Evolutionary conservation across 352 stramenopile genomes (phyloP).

Genomic region (Pythium vanterpoolii): DNA sequence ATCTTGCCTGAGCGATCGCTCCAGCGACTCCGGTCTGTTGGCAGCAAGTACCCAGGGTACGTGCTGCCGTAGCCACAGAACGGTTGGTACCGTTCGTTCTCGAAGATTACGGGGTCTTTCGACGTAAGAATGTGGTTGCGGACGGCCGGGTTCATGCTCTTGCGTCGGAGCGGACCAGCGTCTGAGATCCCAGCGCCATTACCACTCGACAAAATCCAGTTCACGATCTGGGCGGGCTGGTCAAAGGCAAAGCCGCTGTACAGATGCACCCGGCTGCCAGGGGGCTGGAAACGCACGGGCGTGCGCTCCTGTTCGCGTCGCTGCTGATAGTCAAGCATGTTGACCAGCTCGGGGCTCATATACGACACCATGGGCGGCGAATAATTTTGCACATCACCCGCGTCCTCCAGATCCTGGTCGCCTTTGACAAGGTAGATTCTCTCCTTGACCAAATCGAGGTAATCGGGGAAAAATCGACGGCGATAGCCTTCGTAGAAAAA

Average conservation of each 20-base stretch:
- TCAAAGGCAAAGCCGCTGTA: slow-evolving; percentile 87
- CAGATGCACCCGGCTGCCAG: slow-evolving; percentile 39
- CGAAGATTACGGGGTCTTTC: slow-evolving; percentile 76
- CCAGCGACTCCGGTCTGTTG: slow-evolving; percentile 79
- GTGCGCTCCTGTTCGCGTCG: slow-evolving; percentile 56
- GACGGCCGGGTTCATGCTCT: slow-evolving; percentile 62
- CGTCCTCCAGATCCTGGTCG: slow-evolving; percentile 10
- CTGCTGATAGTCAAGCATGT: slow-evolving; percentile 79
- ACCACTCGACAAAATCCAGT: slow-evolving; percentile 59
- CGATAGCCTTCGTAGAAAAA: slow-evolving; percentile 65
- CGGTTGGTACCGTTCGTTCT: slow-evolving; percentile 85
- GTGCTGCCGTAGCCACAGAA: slow-evolving; percentile 83
- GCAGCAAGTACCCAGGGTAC: slow-evolving; percentile 76
- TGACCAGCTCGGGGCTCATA: slow-evolving; percentile 56
- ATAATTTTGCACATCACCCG: slow-evolving; percentile 43
- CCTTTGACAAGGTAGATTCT: slow-evolving; percentile 19
- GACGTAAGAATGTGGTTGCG: slow-evolving; percentile 65
- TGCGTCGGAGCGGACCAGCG: slow-evolving; percentile 34
- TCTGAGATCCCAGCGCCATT: slow-evolving; percentile 19
- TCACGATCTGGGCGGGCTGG: slow-evolving; percentile 67
- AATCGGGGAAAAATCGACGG: slow-evolving; percentile 62
- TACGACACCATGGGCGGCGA: slow-evolving; percentile 54
- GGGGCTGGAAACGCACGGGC: slow-evolving; percentile 39
- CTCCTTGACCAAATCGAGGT: slow-evolving; percentile 73
- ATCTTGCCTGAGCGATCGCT: slow-evolving; percentile 78